These are phyloP conservation scores for Erigeron canadensis DNA, from an alignment of 129 eudicot species.

Conservation along the genomic window DNA sequence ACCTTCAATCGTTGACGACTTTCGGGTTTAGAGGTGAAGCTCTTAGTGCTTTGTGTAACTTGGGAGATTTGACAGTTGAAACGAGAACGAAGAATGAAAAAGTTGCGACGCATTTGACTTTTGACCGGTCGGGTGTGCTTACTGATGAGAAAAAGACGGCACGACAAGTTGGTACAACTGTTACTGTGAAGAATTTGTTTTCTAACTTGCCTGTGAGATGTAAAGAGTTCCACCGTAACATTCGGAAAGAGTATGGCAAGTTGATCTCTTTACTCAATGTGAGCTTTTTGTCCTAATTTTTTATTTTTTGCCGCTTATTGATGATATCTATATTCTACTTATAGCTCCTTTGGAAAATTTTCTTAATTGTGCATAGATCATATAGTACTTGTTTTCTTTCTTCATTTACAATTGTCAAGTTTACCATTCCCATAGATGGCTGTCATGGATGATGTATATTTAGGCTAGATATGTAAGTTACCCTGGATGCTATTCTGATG, in stretches of 20 bases:
- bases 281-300: conserved; percentile 36
- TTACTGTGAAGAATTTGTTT: conserved; percentile 82
- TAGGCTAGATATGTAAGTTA: not conserved
- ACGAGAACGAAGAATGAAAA: conserved; percentile 72
- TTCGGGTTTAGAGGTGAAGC: conserved; percentile 98
- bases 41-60: conserved; percentile 75
- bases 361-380: not conserved
- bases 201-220: conserved; percentile 86
- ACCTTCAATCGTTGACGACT: conserved; percentile 81
- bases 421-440: not conserved
- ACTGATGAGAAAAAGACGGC: conserved; percentile 74
- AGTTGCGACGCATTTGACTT: conserved; percentile 84
- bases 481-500: conserved; percentile 11
- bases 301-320: conserved; percentile 10
- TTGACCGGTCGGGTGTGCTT: conserved; percentile 66
- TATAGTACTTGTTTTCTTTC: conserved; percentile 2
- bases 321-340: not conserved
- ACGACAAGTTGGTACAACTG: conserved; percentile 90
- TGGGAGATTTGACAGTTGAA: conserved; percentile 86
- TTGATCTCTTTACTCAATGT: conserved; percentile 79
- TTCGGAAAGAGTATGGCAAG: conserved; percentile 94
- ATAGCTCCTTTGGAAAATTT: not conserved
- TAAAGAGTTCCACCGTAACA: conserved; percentile 86
- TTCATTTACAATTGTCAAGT: not conserved
- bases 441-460: too few species aligned